A percentile compares a stretch with the other conserved stretches of the same genome.
phyloP scores from a whole-genome alignment of 345 rosid species.

The Syzygium aromaticum region DNA sequence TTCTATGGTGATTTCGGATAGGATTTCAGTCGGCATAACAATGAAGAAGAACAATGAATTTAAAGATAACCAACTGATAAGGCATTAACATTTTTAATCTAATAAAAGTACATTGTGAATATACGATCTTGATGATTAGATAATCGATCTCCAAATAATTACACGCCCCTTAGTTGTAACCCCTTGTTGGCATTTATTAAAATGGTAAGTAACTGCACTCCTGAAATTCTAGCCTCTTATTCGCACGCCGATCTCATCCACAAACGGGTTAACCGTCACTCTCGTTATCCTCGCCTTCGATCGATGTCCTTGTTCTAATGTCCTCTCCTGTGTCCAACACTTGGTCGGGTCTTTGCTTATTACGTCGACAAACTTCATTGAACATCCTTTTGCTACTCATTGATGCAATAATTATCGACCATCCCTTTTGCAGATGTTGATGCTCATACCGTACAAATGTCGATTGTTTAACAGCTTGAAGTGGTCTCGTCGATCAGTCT shows the following conservation, averaged over 20 bases:
- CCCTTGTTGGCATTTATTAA: background rate
- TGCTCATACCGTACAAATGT: background rate
- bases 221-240: background rate
- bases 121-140: background rate
- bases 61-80: background rate
- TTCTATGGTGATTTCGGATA: accelerated
- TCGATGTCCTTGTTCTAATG: background rate
- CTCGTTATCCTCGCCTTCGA: background rate
- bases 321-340: background rate
- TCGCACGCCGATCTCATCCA: background rate
- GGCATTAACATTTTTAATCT: background rate
- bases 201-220: background rate
- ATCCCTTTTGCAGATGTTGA: accelerated
- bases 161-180: background rate
- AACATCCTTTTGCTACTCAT: background rate
- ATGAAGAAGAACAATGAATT: background rate
- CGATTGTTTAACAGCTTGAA: background rate
- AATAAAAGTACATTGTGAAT: background rate
- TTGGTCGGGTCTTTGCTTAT: background rate
- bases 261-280: background rate
- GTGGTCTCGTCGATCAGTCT: background rate
- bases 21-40: accelerated
- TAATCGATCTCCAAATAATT: background rate
- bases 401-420: background rate
- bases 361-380: background rate